Base-by-base conservation (phyloP, 495 filamentous ascomycete species). In the Daldinia decipiens region DNA sequence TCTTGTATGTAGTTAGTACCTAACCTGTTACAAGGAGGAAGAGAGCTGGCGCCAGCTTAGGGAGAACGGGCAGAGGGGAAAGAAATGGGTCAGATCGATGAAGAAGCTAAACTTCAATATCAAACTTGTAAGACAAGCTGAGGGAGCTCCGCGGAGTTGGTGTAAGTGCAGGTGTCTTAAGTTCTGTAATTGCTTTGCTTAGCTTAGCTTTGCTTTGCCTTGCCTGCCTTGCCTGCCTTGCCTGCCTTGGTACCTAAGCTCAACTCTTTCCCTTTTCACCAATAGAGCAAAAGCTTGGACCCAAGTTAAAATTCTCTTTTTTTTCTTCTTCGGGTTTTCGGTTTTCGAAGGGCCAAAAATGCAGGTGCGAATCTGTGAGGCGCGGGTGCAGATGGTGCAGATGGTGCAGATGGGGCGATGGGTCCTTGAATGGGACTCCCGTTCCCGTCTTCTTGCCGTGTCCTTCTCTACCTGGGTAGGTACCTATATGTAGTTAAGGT, bases 401-500 rank as follows among this genome's bases (percentile, higher is more conserved):
- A 31, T 31, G 29, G 29, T 6, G 29, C 5, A 31, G 65, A 72
- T 72, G 70, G 70, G 70, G 65, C 65, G 65, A 72, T 72, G 70
- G 70, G 51, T 65, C 65, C 45, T 27, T 36, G 34, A 50, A 65
- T 72, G 70, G 70, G 60, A 64, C 65, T 72, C 70, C 70, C 70
- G 70, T 64, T 72, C 70, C 70, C 70, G 70, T 66, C 61, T 29
- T 65, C 70, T 72, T 68, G 70, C 70, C 64, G 70, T 59, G 27
- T 67, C 56, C 19, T 39, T 62, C 64, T 60, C 36, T 47, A 29
- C n/a, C n/a, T n/a, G n/a, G 6, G 27, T 29, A 27, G 27, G 26
- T 27, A 27, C 26, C 26, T 27, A 27, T n/a, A n/a, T n/a, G n/a
- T n/a, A n/a, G n/a, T n/a, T n/a, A n/a, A n/a, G n/a, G n/a, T n/a